Evolutionary conservation across 306 rosid species (phyloP).

Genomic region (Quercus wislizeni): DNA sequence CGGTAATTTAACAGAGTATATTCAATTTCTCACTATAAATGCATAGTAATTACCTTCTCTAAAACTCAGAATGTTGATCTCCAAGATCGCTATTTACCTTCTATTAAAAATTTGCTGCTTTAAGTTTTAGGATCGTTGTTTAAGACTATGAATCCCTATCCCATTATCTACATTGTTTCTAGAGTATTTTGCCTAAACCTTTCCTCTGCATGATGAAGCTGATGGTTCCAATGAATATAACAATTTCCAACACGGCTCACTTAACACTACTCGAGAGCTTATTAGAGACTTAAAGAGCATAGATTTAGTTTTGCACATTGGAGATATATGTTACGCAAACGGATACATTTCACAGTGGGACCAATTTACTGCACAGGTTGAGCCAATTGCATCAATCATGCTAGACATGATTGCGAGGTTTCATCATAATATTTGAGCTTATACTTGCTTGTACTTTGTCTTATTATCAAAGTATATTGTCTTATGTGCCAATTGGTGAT

Average conservation of each 20-base stretch:
- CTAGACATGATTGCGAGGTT: constrained; percentile 94
- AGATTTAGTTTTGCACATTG: constrained; percentile 85
- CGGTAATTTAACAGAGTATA: not conserved
- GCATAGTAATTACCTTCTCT: too few relatives aligned
- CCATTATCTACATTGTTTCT: not conserved
- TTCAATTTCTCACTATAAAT: not conserved
- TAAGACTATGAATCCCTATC: not conserved
- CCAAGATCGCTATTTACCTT: not conserved
- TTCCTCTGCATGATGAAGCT: constrained; percentile 67
- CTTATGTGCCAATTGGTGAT: constrained; percentile 24
- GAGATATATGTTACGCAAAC: constrained; percentile 87
- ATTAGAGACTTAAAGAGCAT: constrained; percentile 64
- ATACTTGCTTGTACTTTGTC: not conserved
- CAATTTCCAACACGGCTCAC: constrained; percentile 75
- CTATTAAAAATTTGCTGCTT: not conserved
- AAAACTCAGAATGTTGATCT: not conserved
- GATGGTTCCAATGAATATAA: constrained; percentile 95
- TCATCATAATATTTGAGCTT: constrained; percentile 7
- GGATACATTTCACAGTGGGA: constrained; percentile 98
- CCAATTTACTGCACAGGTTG: constrained; percentile 85
- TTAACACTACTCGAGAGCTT: constrained; percentile 77
- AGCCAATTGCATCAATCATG: constrained; percentile 83
- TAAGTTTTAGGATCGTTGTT: not conserved
- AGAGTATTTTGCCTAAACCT: constrained; percentile 9
- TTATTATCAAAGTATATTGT: not conserved